These are phyloP conservation scores for Colletotrichum sidae DNA, from an alignment of 2,329 filamentous ascomycete species.

Conservation along the genomic window DNA sequence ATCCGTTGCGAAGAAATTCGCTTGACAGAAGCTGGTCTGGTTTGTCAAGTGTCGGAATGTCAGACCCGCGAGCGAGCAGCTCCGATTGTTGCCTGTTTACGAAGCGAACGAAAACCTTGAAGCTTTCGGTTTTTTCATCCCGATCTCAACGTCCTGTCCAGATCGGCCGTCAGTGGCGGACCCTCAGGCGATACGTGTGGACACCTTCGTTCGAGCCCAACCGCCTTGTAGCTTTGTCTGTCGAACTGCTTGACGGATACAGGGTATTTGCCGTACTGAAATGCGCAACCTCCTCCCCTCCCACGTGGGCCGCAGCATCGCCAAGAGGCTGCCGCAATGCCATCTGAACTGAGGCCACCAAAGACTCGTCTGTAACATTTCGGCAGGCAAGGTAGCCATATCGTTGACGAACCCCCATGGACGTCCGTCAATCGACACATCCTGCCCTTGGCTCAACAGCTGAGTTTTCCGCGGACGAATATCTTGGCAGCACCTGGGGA, in stretches of 20 bases:
- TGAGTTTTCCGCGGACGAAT: background rate
- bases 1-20: background rate
- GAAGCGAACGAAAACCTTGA: conserved; percentile 14
- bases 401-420: background rate
- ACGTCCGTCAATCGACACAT: conserved; percentile 1
- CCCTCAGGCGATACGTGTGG: conserved; percentile 15
- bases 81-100: background rate
- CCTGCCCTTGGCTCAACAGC: background rate
- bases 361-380: background rate
- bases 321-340: conserved; percentile 24
- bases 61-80: conserved; percentile 9
- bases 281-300: background rate
- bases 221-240: conserved; percentile 1
- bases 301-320: conserved; percentile 20
- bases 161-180: conserved; percentile 20
- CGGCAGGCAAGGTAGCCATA: conserved; percentile 1
- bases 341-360: conserved; percentile 32
- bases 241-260: background rate
- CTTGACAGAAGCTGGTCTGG: conserved; percentile 1
- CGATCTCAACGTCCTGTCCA: conserved; percentile 25
- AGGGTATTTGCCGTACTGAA: background rate
- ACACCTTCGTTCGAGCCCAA: background rate
- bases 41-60: conserved; percentile 1
- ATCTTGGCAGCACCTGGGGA: background rate
- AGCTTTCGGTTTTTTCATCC: conserved; percentile 13